A percentile compares a stretch with the other conserved stretches of the same genome.
Conservation (phyloP, 2,329 filamentous ascomycete genomes). For the Penicillium digitatum region DNA sequence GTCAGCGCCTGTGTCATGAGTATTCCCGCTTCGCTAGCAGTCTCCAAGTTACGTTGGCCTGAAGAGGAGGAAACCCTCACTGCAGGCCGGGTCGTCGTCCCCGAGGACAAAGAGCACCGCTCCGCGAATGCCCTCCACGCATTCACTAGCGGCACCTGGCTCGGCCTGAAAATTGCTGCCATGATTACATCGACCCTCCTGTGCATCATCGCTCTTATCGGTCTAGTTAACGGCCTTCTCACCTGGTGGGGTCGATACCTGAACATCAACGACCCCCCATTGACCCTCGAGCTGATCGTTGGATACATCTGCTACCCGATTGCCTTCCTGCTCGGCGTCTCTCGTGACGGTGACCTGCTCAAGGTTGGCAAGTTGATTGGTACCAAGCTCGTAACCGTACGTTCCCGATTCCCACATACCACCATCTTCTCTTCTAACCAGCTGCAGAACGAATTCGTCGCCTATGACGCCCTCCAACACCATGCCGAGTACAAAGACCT, state of each 20-base stretch:
- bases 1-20: slow-evolving; percentile 94
- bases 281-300: slow-evolving; percentile 71
- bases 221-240: slow-evolving; percentile 69
- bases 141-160: slow-evolving; percentile 78
- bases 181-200: slow-evolving; percentile 78
- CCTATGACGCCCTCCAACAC: slow-evolving; percentile 58
- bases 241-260: slow-evolving; percentile 82
- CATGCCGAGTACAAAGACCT: slow-evolving; percentile 55
- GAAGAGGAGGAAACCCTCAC: slow-evolving; percentile 84
- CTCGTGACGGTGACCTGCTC: slow-evolving; percentile 59
- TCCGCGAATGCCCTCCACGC: slow-evolving; percentile 80
- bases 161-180: slow-evolving; percentile 79
- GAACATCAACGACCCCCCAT: slow-evolving; percentile 64
- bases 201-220: slow-evolving; percentile 75
- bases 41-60: slow-evolving; percentile 85
- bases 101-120: slow-evolving; percentile 67
- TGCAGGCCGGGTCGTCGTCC: slow-evolving; percentile 73
- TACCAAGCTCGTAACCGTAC: slow-evolving; percentile 71
- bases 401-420: slow-evolving; percentile 22
- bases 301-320: slow-evolving; percentile 75
- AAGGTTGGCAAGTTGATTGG: slow-evolving; percentile 76
- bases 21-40: slow-evolving; percentile 83
- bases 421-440: slow-evolving; percentile 1
- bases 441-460: slow-evolving; percentile 69
- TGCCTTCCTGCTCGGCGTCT: slow-evolving; percentile 76